Conservation (phyloP, 1,139 yeast genomes). For the Taphrina betulina region DNA sequence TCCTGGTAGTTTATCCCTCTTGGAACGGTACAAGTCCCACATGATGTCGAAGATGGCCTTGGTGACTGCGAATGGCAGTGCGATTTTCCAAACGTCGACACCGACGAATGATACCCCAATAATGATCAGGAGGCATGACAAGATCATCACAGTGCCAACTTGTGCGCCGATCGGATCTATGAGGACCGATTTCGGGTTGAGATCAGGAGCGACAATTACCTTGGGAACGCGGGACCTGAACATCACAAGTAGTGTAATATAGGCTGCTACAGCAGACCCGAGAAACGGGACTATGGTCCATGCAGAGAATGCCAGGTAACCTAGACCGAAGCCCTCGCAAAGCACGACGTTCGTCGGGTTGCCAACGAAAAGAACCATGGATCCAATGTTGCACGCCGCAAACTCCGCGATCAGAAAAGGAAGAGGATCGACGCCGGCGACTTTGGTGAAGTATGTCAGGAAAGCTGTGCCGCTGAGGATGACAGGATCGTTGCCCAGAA, state of each 20-base stretch:
- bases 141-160: constrained; percentile 20
- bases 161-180: constrained; percentile 31
- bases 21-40: constrained; percentile 29
- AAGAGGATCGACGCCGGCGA: constrained; percentile 29
- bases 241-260: constrained; percentile 7
- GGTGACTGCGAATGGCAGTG: constrained; percentile 27
- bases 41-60: constrained; percentile 28
- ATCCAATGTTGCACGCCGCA: constrained; percentile 29
- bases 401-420: constrained; percentile 32
- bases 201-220: constrained; percentile 26
- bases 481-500: constrained; percentile 33
- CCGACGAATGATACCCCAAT: constrained; percentile 32
- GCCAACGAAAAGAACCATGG: constrained; percentile 34
- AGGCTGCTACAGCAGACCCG: constrained; percentile 25
- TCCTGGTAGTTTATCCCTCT: constrained; percentile 17
- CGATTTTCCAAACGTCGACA: constrained; percentile 32
- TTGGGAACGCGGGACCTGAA: constrained; percentile 28
- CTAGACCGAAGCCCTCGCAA: constrained; percentile 33
- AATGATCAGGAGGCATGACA: constrained; percentile 21
- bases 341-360: constrained; percentile 33
- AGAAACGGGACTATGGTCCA: constrained; percentile 30
- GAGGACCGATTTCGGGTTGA: constrained; percentile 30
- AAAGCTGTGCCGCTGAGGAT: constrained; percentile 32
- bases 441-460: constrained; percentile 31
- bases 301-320: constrained; percentile 30